Base-by-base conservation (phyloP, 1,284 basidiomycete genomes). In the Ustilago tritici region DNA sequence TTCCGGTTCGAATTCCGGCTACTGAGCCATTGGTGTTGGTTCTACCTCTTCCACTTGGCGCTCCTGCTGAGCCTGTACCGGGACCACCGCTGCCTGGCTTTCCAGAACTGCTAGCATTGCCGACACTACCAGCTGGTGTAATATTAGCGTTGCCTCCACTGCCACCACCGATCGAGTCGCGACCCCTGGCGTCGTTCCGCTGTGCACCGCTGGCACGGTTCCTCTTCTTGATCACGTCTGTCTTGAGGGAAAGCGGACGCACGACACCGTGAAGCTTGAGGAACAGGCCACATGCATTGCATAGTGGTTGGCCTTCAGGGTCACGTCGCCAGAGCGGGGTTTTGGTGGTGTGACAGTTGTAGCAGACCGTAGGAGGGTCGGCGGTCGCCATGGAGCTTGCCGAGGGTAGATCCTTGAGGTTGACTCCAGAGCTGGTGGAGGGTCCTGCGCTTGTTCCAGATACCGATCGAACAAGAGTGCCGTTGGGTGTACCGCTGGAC, bases 171-270 rank as follows among this genome's bases (percentile, higher is more conserved):
- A 66, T 46, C 52, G 70, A 56, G 14, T 17, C 50, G 2, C 76
- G 60, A 12, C 61, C 65, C 23, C 76, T 58, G 6, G 64, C 70
- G 50, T 69, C 70, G 10, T 56, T 56, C 4, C 70, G 55, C 47
- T 74, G 78, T 11, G 68, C 69, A 14, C 74, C 77, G 53, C 73
- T 75, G 28, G 75, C 72, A 40, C 85, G 77, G 67, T 86, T 86
- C 10, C 95, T 90, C 89, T 97, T 98, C 91, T 98, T 98, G 87
- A 98, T 98, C 52, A 97, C 93, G 86, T 98, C 95, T 31, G 95
- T 97, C 90, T 97, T 98, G 73, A 98, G 89, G 56, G 94, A 95
- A 75, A 97, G 88, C 8, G 95, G 95, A 62, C 95, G 90, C 17
- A 95, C 94, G 46, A 97, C 95, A 50, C 95, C 95, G 83, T 98